Evolutionary conservation across 768 basidiomycete species (phyloP).

Genomic region (Dictyophora rubrovolvata): DNA sequence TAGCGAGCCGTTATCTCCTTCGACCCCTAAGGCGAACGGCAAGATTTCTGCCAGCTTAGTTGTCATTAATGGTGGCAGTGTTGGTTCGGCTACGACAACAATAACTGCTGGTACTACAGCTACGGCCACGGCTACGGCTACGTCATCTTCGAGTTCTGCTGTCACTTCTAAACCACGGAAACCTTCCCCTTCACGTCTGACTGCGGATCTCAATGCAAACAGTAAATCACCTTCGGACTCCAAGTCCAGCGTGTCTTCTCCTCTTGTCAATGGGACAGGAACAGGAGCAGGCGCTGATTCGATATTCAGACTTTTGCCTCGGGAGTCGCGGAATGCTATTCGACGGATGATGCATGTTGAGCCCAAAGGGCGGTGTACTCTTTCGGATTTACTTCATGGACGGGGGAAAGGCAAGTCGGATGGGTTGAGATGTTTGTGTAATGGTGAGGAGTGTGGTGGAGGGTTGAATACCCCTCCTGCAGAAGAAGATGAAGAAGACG

Average conservation of each 20-base stretch:
- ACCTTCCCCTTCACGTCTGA: slow-evolving; percentile 28
- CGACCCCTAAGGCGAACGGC: not conserved
- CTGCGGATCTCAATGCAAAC: not conserved
- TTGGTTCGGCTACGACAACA: not conserved
- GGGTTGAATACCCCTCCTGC: slow-evolving; percentile 31
- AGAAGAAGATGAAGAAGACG: slow-evolving; percentile 25
- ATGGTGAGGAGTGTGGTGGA: slow-evolving; percentile 31
- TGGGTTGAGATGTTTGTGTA: slow-evolving; percentile 75
- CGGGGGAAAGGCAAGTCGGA: slow-evolving; percentile 49
- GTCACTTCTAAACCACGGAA: slow-evolving; percentile 53
- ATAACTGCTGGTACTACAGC: slow-evolving; percentile 12
- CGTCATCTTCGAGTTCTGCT: slow-evolving; percentile 20
- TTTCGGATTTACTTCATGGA: slow-evolving; percentile 84
- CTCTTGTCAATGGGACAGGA: not conserved
- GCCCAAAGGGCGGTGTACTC: slow-evolving; percentile 78
- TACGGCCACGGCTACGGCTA: slow-evolving; percentile 11
- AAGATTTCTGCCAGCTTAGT: not conserved
- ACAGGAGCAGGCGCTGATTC: slow-evolving; percentile 72
- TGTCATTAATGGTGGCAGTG: not conserved
- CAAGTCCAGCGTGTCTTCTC: not conserved
- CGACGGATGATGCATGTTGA: slow-evolving; percentile 93
- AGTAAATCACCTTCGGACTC: not conserved
- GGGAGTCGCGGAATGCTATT: slow-evolving; percentile 82
- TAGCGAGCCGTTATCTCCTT: not conserved
- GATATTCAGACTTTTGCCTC: slow-evolving; percentile 90